These are phyloP conservation scores for Rhizopus delemar DNA, from an alignment of 371 early-diverging fungal species.

Conservation along the genomic window DNA sequence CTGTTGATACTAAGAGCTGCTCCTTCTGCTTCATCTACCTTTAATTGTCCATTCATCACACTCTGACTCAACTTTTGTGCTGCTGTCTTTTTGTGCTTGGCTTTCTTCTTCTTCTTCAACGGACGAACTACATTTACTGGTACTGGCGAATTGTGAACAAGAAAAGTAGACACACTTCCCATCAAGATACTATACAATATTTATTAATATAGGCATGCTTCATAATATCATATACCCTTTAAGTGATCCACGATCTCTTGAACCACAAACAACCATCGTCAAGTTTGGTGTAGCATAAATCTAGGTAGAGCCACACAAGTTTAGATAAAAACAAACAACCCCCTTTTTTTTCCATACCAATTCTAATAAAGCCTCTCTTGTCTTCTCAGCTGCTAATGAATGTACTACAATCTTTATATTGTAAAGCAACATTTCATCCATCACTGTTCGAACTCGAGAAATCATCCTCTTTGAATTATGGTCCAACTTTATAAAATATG, in stretches of 20 bases:
- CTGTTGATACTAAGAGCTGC: constrained; percentile 25
- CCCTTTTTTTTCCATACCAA: constrained; percentile 34
- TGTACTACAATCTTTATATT: constrained; percentile 58
- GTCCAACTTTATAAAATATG: constrained; percentile 25
- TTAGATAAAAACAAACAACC: constrained; percentile 3
- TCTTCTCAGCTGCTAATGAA: constrained; percentile 55
- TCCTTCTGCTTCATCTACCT: constrained; percentile 47
- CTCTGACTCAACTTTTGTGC: constrained; percentile 52
- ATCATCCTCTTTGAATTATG: constrained; percentile 50
- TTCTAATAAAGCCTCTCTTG: constrained; percentile 53
- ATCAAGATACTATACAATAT: constrained; percentile 39
- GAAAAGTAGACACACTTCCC: constrained; percentile 60
- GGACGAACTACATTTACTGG: constrained; percentile 64
- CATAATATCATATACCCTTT: constrained; percentile 58
- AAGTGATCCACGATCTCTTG: constrained; percentile 55
- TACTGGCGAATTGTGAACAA: constrained; percentile 62
- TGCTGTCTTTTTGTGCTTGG: constrained; percentile 39
- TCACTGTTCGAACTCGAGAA: constrained; percentile 37
- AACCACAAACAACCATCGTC: constrained; percentile 61
- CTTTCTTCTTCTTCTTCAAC: constrained; percentile 50
- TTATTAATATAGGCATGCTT: constrained; percentile 27
- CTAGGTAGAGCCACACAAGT: constrained; percentile 12
- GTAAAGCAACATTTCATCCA: constrained; percentile 45
- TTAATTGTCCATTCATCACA: constrained; percentile 44
- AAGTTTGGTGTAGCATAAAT: constrained; percentile 49